Evolutionary conservation across 306 rosid genomes (phyloP).

Genomic region (Potentilla sterilis): DNA sequence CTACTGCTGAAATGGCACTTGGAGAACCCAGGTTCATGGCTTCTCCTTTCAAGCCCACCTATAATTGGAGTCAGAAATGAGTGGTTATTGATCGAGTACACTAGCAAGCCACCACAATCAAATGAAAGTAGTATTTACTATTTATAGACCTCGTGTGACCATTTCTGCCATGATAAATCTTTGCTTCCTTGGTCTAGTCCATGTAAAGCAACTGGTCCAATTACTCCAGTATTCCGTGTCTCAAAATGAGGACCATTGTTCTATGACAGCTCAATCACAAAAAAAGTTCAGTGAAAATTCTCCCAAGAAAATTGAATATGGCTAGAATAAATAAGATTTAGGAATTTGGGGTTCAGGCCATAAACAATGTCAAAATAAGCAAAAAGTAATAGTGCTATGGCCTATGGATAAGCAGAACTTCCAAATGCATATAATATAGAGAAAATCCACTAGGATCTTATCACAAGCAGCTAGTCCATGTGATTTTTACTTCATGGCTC

Average conservation of each 20-base stretch:
- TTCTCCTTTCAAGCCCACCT: slow-evolving; percentile 60
- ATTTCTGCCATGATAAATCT: slow-evolving; percentile 75
- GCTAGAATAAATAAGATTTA: neutral
- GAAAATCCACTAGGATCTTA: neutral
- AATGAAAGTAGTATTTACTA: neutral
- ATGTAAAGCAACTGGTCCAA: slow-evolving; percentile 65
- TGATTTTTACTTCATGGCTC: no score
- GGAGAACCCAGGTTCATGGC: slow-evolving; percentile 42
- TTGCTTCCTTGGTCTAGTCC: slow-evolving; percentile 65
- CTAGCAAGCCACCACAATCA: neutral
- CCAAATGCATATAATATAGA: neutral
- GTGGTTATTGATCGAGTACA: neutral
- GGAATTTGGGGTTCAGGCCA: neutral
- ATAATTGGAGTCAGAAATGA: slow-evolving; percentile 5
- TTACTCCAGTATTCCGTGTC: slow-evolving; percentile 62
- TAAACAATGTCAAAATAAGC: neutral
- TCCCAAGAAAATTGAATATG: no score
- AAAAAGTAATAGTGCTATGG: neutral
- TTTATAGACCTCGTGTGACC: slow-evolving; percentile 82
- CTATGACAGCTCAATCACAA: slow-evolving; percentile 30
- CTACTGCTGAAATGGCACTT: slow-evolving; percentile 44
- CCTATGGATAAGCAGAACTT: neutral
- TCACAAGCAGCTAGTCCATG: neutral
- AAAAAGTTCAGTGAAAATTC: slow-evolving; percentile 6
- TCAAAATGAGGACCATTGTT: slow-evolving; percentile 80